phyloP scores from a whole-genome alignment of 805 yeast species.

The Jamesozyma spencerorum region DNA sequence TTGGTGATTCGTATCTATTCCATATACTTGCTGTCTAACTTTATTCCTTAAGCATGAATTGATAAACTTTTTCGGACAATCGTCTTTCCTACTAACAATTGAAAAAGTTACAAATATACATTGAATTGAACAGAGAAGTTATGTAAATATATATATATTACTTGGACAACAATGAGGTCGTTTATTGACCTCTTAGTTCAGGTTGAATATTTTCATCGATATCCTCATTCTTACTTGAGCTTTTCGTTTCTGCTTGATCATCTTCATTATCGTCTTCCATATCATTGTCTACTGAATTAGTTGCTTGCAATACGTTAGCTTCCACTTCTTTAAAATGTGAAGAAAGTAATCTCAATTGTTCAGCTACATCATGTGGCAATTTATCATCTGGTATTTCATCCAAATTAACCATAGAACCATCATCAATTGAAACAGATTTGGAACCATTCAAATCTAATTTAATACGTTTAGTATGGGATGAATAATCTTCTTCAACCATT shows the following conservation, averaged over 20 bases:
- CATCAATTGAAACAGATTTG: slow-evolving; percentile 9
- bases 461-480: slow-evolving; percentile 3
- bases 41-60: no score
- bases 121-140: background rate
- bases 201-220: slow-evolving; percentile 30
- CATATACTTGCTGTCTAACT: no score
- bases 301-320: slow-evolving; percentile 8
- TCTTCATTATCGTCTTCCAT: slow-evolving; percentile 14
- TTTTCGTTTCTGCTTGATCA: slow-evolving; percentile 14
- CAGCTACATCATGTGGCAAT: slow-evolving; percentile 30
- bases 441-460: slow-evolving; percentile 1
- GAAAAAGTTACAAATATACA: background rate
- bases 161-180: no score
- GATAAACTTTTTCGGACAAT: no score
- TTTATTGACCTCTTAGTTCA: slow-evolving; percentile 27
- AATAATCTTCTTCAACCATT: slow-evolving; percentile 2
- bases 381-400: slow-evolving; percentile 28
- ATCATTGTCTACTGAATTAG: slow-evolving; percentile 5
- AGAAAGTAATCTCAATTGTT: slow-evolving; percentile 27
- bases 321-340: slow-evolving; percentile 31
- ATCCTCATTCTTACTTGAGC: background rate
- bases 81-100: no score
- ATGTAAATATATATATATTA: background rate
- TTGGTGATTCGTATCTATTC: no score
- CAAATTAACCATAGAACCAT: slow-evolving; percentile 15